Percentiles rank a stretch among this genome's conserved stretches.
Conservation (phyloP, 176 grass and related monocot species). For the Saccharum spontaneum region DNA sequence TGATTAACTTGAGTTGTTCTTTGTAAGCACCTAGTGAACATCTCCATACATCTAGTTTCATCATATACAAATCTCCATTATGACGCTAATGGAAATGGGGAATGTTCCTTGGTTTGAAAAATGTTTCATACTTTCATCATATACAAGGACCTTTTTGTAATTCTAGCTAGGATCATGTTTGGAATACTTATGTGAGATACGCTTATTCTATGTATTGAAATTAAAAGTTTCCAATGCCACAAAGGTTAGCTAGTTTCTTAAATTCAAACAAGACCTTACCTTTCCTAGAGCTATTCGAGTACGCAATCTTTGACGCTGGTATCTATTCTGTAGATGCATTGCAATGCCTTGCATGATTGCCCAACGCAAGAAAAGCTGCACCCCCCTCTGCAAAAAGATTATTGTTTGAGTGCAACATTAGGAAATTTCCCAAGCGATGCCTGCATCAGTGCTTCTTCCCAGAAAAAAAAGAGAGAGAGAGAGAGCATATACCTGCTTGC, state of each 20-base stretch:
- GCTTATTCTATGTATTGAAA: neutral
- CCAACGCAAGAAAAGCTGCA: constrained; percentile 92
- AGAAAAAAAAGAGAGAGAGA: neutral
- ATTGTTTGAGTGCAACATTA: constrained; percentile 19
- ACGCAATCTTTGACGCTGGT: constrained; percentile 96
- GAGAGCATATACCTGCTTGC: constrained; percentile 66
- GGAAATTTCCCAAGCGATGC: neutral
- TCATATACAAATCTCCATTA: neutral
- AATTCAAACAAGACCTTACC: constrained; percentile 44
- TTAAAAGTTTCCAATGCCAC: neutral
- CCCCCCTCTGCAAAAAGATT: constrained; percentile 59
- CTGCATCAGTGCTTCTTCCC: neutral
- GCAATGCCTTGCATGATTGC: constrained; percentile 98
- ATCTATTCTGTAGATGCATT: constrained; percentile 99
- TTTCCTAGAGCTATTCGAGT: constrained; percentile 98
- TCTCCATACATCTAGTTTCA: neutral
- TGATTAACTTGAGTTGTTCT: neutral
- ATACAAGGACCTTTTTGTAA: neutral
- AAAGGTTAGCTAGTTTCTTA: neutral
- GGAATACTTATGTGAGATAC: neutral
- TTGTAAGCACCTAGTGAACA: constrained; percentile 26
- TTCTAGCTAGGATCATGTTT: neutral
- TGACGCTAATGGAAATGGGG: neutral
- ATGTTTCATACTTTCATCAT: neutral
- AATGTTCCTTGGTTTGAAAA: neutral